phyloP scores from a whole-genome alignment of 2,329 filamentous ascomycete species.

The Colletotrichum simmondsii region DNA sequence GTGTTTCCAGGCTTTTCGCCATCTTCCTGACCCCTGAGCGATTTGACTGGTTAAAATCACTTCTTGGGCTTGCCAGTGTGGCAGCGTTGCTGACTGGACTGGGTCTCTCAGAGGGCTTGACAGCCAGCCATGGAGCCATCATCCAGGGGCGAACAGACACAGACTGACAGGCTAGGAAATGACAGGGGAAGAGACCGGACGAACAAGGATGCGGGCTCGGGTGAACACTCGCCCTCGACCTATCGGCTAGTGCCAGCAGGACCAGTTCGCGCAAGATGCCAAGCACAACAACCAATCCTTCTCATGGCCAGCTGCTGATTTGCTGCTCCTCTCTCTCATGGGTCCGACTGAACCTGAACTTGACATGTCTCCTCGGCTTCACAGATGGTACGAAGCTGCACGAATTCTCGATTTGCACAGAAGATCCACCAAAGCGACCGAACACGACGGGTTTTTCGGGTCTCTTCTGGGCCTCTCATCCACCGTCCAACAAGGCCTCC shows the following conservation, averaged over 20 bases:
- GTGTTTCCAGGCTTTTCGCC: constrained; percentile 28
- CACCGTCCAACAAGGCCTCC: not conserved
- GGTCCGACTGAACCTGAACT: constrained; percentile 8
- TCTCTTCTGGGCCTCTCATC: constrained; percentile 11
- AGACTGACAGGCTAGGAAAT: constrained; percentile 16
- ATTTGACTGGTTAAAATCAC: constrained; percentile 5
- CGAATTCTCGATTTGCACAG: not conserved
- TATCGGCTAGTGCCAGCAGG: constrained; percentile 1
- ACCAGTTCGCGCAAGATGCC: not conserved
- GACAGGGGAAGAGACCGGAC: constrained; percentile 27
- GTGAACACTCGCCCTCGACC: not conserved
- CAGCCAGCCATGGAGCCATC: constrained; percentile 1
- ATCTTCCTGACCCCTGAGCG: constrained; percentile 15
- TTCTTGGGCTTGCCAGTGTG: not conserved
- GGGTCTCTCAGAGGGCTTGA: constrained; percentile 1
- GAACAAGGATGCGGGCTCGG: constrained; percentile 16
- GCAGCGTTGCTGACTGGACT: constrained; percentile 7
- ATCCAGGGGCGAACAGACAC: not conserved
- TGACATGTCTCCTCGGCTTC: not conserved
- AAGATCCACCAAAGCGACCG: constrained; percentile 8
- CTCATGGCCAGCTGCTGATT: not conserved
- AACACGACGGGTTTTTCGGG: not conserved
- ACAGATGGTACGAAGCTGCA: constrained; percentile 22
- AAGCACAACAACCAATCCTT: constrained; percentile 9
- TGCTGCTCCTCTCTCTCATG: not conserved